Evolutionary conservation across 805 yeast genomes (phyloP).

Genomic region (Sungouiella thailandica): DNA sequence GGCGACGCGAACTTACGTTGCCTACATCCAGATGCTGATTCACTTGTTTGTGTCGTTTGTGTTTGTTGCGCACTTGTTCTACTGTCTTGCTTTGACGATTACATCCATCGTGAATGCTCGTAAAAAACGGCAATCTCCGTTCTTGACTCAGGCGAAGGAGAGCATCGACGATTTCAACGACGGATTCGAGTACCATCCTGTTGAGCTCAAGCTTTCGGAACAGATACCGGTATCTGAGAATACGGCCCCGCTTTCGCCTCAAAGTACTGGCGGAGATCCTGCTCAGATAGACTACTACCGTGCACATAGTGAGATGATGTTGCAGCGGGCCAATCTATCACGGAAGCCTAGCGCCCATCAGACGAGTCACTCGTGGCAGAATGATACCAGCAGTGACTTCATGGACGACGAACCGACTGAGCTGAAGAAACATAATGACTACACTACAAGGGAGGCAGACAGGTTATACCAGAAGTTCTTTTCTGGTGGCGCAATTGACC

Average conservation of each 20-base stretch:
- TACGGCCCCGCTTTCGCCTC: background rate
- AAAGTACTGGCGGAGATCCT: conserved; percentile 1
- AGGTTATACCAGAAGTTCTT: conserved; percentile 40
- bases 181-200: conserved; percentile 3
- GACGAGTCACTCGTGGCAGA: background rate
- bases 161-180: conserved; percentile 4
- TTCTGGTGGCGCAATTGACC: conserved; percentile 40
- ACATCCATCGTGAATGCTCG: conserved; percentile 15
- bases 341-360: background rate
- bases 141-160: no score
- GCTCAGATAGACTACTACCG: conserved; percentile 14
- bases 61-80: conserved; percentile 25
- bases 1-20: conserved; percentile 35
- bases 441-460: conserved; percentile 60
- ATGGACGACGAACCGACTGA: conserved; percentile 5
- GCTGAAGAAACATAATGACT: conserved; percentile 35
- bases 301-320: conserved; percentile 8
- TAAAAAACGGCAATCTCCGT: conserved; percentile 3
- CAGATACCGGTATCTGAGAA: no score
- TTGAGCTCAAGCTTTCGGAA: background rate
- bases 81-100: conserved; percentile 25
- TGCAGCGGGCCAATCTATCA: conserved; percentile 1
- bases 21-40: conserved; percentile 38
- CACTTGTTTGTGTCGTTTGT: conserved; percentile 31
- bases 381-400: background rate